Evolutionary conservation across 352 stramenopile genomes (phyloP), one percentile per base, ranked within the genome.

Genomic region (Globisporangium nagaii): DNA sequence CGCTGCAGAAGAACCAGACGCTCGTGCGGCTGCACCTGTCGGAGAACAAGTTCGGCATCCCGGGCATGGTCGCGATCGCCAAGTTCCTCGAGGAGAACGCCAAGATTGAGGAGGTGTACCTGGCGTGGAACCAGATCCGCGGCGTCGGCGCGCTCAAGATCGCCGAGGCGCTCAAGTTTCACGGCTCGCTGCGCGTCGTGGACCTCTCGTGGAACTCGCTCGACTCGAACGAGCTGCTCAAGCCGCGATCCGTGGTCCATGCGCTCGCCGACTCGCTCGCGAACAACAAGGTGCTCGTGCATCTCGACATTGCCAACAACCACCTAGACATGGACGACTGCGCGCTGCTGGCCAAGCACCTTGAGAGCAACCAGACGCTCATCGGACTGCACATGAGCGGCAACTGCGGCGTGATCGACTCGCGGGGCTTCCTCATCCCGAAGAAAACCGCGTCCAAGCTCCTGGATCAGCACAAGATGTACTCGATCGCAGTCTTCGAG

Each of bases 141-240:
- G 79, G 77, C 2, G n/a, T 79, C 17, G 79, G 82, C 9, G 82
- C 78, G 4, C 69, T 90, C 61, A 85, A 83, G 46, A 81, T 92
- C 40, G 75, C 75, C 12, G 81, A 92, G 46, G 66, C 79, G 8
- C 60, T 92, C 34, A 85, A 86, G 48, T 92, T 82, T 46, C 81
- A 92, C 58, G 68, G 65, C 17, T 90, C 78, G 10, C 47, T 91
- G 42, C 73, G 81, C 7, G 81, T 81, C 36, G 62, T 85, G 19
- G 81, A 91, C 34, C 43, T 91, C n/a, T 88, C 78, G 3, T 91
- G 81, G 81, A 91, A 91, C 61, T 61, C 78, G 0, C 67, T 91
- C 19, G 70, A 76, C 48, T 88, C 80, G 31, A 77, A 71, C 52
- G 63, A 77, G 20, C 52, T 71, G 11, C 41, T 84, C 24, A 65